Evolutionary conservation across 2,329 filamentous ascomycete species (phyloP).

Genomic region (Aspergillus sp.): DNA sequence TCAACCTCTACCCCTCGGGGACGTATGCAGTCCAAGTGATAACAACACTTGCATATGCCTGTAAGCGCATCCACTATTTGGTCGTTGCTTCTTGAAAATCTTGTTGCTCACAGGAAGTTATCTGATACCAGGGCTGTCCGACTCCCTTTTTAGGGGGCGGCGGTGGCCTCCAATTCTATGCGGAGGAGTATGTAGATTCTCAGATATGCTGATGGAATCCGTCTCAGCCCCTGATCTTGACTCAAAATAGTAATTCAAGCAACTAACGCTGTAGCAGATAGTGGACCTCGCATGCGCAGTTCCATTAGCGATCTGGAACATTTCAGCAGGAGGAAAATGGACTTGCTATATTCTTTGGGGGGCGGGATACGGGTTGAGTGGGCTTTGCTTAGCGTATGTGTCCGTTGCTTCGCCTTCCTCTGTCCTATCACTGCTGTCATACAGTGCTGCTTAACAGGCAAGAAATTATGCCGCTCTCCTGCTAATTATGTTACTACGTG

Average conservation of each 20-base stretch:
- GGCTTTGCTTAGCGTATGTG: conserved; percentile 55
- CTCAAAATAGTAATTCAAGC: neutral
- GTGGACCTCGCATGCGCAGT: conserved; percentile 47
- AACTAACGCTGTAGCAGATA: neutral
- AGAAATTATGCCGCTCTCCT: no score
- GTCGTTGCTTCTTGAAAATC: no score
- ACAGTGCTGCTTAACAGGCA: no score
- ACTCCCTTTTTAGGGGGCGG: conserved; percentile 61
- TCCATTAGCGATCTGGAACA: conserved; percentile 55
- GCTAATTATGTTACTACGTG: no score
- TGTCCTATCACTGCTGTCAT: no score
- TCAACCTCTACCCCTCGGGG: conserved; percentile 64
- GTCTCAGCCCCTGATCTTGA: no score
- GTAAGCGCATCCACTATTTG: conserved; percentile 21
- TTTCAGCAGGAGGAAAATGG: conserved; percentile 64
- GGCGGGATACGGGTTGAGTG: conserved; percentile 52
- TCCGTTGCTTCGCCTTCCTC: no score
- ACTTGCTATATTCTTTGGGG: conserved; percentile 62
- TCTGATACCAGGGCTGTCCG: conserved; percentile 57
- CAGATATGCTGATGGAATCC: no score
- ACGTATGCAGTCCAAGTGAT: conserved; percentile 60
- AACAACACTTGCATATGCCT: conserved; percentile 66
- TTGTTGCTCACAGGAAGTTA: neutral
- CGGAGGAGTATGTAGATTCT: conserved; percentile 40
- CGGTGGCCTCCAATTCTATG: conserved; percentile 68